Base-by-base conservation (phyloP, 2,329 filamentous ascomycete genomes). In the Exophiala xenobiotica region DNA sequence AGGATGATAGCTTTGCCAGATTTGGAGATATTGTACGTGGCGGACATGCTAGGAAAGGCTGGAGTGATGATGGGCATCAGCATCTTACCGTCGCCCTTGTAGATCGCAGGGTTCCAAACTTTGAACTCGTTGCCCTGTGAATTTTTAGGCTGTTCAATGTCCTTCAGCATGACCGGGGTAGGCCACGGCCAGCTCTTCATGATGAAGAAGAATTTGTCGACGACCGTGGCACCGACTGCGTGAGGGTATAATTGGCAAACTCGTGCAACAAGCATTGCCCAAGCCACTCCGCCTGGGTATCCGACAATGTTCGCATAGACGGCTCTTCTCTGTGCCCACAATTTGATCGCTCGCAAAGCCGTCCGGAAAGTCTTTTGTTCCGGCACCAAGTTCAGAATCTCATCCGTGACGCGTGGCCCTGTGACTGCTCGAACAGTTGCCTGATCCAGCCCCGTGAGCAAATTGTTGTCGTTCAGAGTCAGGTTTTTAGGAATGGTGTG, bases 41-140 rank as follows among this genome's bases (percentile, higher is more conserved):
- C 87, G 68, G 93, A 97, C 91, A 96, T 97, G 43, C 90, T 95
- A 2, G 93, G 93, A 67, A 96, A 97, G 1, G 93, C 91, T 1
- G 93, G 93, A 1, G 93, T 99, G 65, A 99, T 97, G 69, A 99
- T 89, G 22, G 93, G 93, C 93, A 99, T 99, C 46, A 96, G 76
- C 69, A 97, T 92, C 60, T 83, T 88, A 37, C 82, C 81, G 68
- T 97, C 93, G 48, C 82, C 81, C 54, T 83, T 83, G 68, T 95
- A 95, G 23, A 90, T 75, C 79, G 88, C 62, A 31, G 93, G 93
- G 64, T 99, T 97, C 92, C 93, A 99, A 51, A 96, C 87, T 63
- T 88, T 85, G 24, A 58, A 55, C 6, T 33, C 45, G 18, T 53
- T 46, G 24, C 42, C 48, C 22, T 51, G 33, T 47, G 88, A 85